These are phyloP conservation scores for Periconia sp. DNA, from an alignment of 2,329 filamentous ascomycete species.

Conservation along the genomic window DNA sequence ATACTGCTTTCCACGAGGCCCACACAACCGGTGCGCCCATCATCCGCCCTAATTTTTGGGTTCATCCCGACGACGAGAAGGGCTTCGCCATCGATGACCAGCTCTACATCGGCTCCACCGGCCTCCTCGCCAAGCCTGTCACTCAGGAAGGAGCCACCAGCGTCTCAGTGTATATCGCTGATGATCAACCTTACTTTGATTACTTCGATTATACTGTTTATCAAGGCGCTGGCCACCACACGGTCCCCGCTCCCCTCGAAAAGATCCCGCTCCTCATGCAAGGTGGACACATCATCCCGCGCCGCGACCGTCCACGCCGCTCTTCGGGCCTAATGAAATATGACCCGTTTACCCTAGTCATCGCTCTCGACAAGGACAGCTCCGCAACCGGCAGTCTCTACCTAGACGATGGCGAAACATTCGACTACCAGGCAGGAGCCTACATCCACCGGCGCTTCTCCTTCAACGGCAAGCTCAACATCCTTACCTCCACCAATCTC, in stretches of 20 bases:
- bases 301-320: slow-evolving; percentile 84
- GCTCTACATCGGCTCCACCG: slow-evolving; percentile 86
- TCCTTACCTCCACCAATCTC: slow-evolving; percentile 69
- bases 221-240: slow-evolving; percentile 74
- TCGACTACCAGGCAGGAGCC: slow-evolving; percentile 82
- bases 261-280: slow-evolving; percentile 91
- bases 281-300: slow-evolving; percentile 88
- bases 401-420: slow-evolving; percentile 91
- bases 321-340: slow-evolving; percentile 89
- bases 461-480: slow-evolving; percentile 61
- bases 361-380: slow-evolving; percentile 71
- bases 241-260: slow-evolving; percentile 78
- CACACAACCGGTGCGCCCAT: slow-evolving; percentile 84
- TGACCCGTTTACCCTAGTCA: slow-evolving; percentile 92
- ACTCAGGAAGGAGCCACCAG: slow-evolving; percentile 75
- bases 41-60: slow-evolving; percentile 90
- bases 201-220: slow-evolving; percentile 88
- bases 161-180: slow-evolving; percentile 84
- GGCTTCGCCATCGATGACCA: slow-evolving; percentile 94
- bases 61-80: slow-evolving; percentile 82
- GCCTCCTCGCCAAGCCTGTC: slow-evolving; percentile 91
- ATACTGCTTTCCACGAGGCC: slow-evolving; percentile 94
- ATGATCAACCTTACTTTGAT: slow-evolving; percentile 90
- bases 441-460: slow-evolving; percentile 86
- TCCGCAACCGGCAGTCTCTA: slow-evolving; percentile 85